These are phyloP conservation scores for Podospora pseudoanserina DNA, from an alignment of 495 filamentous ascomycete genomes.

Conservation along the genomic window DNA sequence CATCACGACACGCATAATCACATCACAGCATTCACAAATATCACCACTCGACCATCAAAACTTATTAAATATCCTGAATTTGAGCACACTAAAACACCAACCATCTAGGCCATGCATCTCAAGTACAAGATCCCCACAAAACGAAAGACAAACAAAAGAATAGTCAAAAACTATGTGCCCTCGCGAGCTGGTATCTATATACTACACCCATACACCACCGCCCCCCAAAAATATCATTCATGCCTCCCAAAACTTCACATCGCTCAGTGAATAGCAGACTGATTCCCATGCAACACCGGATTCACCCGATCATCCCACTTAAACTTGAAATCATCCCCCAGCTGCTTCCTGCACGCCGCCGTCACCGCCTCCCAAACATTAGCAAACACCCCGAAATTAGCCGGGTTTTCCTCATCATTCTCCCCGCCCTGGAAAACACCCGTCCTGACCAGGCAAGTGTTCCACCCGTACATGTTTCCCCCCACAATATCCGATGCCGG, in stretches of 20 bases:
- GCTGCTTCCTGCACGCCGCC: slow-evolving; percentile 86
- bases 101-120: not conserved
- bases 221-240: not conserved
- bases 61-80: not conserved
- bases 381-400: slow-evolving; percentile 82
- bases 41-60: not conserved
- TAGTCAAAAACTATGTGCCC: not conserved
- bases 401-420: slow-evolving; percentile 90
- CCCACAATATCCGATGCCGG: slow-evolving; percentile 74
- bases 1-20: too few species aligned
- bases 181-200: not conserved
- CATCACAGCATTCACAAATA: not conserved
- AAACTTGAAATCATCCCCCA: slow-evolving; percentile 56
- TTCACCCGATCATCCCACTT: slow-evolving; percentile 53
- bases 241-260: not conserved
- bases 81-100: not conserved
- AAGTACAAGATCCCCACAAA: not conserved
- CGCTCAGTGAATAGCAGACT: slow-evolving; percentile 36
- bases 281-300: slow-evolving; percentile 57
- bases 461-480: slow-evolving; percentile 80
- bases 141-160: not conserved
- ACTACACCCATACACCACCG: not conserved
- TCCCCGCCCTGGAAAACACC: slow-evolving; percentile 57
- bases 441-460: slow-evolving; percentile 73
- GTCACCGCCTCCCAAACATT: slow-evolving; percentile 88